These are phyloP conservation scores for Ascochyta koolunga DNA, from an alignment of 2,329 filamentous ascomycete genomes.

Conservation along the genomic window DNA sequence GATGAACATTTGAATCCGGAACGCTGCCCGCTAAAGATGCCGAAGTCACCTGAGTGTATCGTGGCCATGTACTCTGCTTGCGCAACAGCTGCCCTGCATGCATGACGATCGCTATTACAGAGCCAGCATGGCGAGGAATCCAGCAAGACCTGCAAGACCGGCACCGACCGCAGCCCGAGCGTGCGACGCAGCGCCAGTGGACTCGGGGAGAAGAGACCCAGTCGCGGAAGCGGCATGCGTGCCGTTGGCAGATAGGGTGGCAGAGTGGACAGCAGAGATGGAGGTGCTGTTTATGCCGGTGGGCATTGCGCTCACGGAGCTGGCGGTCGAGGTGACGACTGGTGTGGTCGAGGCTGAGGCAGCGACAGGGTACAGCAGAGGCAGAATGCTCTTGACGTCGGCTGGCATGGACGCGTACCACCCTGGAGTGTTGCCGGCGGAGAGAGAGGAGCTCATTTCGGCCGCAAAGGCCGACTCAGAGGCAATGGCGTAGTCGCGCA, in stretches of 20 bases:
- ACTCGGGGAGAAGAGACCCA: constrained; percentile 20
- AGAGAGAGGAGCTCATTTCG: constrained; percentile 52
- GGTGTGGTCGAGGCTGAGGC: constrained; percentile 28
- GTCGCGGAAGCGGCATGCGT: constrained; percentile 19
- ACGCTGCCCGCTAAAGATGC: constrained; percentile 32
- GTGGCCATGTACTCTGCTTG: constrained; percentile 4
- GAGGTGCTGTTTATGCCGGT: constrained; percentile 25
- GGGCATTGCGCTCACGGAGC: constrained; percentile 27
- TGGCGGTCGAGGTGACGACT: constrained; percentile 22
- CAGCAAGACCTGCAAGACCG: constrained; percentile 49
- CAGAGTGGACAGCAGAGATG: constrained; percentile 28
- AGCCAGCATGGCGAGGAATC: constrained; percentile 52
- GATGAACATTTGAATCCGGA: constrained; percentile 35
- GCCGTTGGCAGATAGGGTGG: constrained; percentile 26
- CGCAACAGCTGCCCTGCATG: neutral
- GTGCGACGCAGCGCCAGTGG: constrained; percentile 40
- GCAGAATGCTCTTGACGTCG: constrained; percentile 53
- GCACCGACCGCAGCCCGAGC: constrained; percentile 49
- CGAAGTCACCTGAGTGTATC: constrained; percentile 6
- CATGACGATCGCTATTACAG: constrained; percentile 40
- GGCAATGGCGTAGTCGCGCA: constrained; percentile 49
- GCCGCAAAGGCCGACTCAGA: constrained; percentile 50
- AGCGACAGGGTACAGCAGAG: constrained; percentile 41
- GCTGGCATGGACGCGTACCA: constrained; percentile 55
- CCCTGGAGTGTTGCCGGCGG: constrained; percentile 50